Percentiles rank a stretch among this genome's conserved stretches.
phyloP scores from a whole-genome alignment of 768 basidiomycete species.

The Termitomyces titanicus region DNA sequence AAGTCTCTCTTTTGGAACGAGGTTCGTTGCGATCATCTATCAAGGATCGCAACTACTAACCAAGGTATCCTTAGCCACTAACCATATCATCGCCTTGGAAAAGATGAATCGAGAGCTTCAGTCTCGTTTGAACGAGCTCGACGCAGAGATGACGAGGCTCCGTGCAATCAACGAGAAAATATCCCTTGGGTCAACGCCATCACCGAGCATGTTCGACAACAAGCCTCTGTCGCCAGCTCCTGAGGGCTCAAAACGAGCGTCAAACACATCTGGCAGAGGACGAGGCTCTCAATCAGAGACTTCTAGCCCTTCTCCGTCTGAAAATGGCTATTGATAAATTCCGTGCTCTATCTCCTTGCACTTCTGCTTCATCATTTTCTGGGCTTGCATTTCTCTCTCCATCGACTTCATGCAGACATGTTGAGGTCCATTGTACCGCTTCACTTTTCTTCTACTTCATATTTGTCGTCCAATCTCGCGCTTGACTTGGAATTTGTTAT shows the following conservation, averaged over 20 bases:
- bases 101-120: slow-evolving; percentile 69
- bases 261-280: slow-evolving; percentile 52
- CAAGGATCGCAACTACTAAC: slow-evolving; percentile 10
- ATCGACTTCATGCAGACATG: slow-evolving; percentile 20
- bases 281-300: slow-evolving; percentile 64
- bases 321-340: slow-evolving; percentile 39
- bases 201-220: slow-evolving; percentile 47
- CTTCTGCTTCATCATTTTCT: slow-evolving; percentile 25
- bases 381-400: slow-evolving; percentile 27
- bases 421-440: slow-evolving; percentile 15
- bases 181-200: slow-evolving; percentile 61
- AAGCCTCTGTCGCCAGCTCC: slow-evolving; percentile 66
- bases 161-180: slow-evolving; percentile 82
- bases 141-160: slow-evolving; percentile 67
- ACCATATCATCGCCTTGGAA: slow-evolving; percentile 73
- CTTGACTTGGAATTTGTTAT: slow-evolving; percentile 24
- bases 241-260: slow-evolving; percentile 40
- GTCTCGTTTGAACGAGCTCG: slow-evolving; percentile 59
- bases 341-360: slow-evolving; percentile 4
- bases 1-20: slow-evolving; percentile 84
- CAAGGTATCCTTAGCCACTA: slow-evolving; percentile 52
- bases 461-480: slow-evolving; percentile 18
- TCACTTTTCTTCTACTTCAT: slow-evolving; percentile 25
- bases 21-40: slow-evolving; percentile 41
- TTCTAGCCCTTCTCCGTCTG: slow-evolving; percentile 53